Base-by-base conservation (phyloP, 176 grass and related monocot genomes). In the Canna indica region DNA sequence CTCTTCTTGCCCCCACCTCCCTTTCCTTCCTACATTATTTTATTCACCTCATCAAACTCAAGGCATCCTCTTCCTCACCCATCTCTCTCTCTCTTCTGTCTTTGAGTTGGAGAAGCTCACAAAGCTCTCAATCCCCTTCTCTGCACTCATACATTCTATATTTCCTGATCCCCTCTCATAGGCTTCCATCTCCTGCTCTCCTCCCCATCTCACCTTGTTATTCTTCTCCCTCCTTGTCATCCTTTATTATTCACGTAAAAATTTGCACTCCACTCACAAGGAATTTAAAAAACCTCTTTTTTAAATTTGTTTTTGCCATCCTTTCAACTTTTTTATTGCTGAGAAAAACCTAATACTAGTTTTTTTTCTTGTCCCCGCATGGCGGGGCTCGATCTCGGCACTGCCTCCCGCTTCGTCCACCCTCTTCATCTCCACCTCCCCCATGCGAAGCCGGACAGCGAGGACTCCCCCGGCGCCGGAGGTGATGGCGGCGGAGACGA, bases 301-400 rank as follows among this genome's bases (percentile, higher is more conserved):
- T 73, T 83, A 77, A 66, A 17, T 41, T 27, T 68, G 0, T 42
- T 27, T 68, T 45, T 26, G 20, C 22, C 58, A 3, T 18, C 31
- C 12, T 86, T 81, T 84, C 68, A 29, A 68, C 68, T 79, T 48
- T 28, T 76, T 76, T 52, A 77, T 79, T 87, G 70, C 57, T 83
- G 61, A 71, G 59, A 73, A 81, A 81, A 75, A 83, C 31, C 75
- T 24, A 80, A 78, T 73, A 81, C 79, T 72, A 86, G 75, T 72
- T 81, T 90, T 81, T 83, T 81, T 78, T 76, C 78, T 72, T 73
- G 63, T 65, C 74, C 36, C 25, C 80, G 75, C 84, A 99, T 99
- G 95, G 90, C 95, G 69, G 87, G 86, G 56, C 81, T 99, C 36
- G 87, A 99, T 93, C 84, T 99, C 69, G 80, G 90, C 83, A 87